Evolutionary conservation across 805 yeast species (phyloP).

Genomic region (Starmerella powellii): DNA sequence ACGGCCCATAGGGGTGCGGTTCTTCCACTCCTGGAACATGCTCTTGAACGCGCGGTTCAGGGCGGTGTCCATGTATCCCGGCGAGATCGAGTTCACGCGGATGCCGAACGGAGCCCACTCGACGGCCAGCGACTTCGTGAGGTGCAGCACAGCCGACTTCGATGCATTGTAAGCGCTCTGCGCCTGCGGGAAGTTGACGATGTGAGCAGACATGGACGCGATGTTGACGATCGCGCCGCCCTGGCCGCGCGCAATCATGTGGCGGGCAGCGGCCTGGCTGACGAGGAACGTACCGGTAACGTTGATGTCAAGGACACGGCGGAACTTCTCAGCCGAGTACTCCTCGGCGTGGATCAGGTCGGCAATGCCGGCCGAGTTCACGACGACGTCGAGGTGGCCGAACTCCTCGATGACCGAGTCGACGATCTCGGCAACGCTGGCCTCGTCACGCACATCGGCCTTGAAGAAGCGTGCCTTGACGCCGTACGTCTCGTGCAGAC

Average conservation of each 20-base stretch:
- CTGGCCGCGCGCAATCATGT: slow-evolving; percentile 45
- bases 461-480: slow-evolving; percentile 52
- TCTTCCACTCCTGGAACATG: slow-evolving; percentile 44
- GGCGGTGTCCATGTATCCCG: slow-evolving; percentile 62
- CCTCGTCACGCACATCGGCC: slow-evolving; percentile 48
- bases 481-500: slow-evolving; percentile 40
- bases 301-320: slow-evolving; percentile 52
- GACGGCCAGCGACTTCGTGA: slow-evolving; percentile 55
- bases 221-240: slow-evolving; percentile 51
- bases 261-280: slow-evolving; percentile 53
- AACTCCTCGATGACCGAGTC: slow-evolving; percentile 42
- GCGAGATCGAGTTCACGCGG: slow-evolving; percentile 55
- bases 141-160: slow-evolving; percentile 59
- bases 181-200: slow-evolving; percentile 63
- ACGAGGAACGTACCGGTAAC: slow-evolving; percentile 56
- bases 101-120: slow-evolving; percentile 62
- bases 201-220: slow-evolving; percentile 61
- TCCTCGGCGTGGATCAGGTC: slow-evolving; percentile 60
- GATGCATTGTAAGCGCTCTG: slow-evolving; percentile 61
- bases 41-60: slow-evolving; percentile 49
- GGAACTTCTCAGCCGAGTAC: slow-evolving; percentile 52
- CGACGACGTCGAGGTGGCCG: slow-evolving; percentile 43
- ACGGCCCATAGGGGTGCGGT: slow-evolving; percentile 54
- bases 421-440: slow-evolving; percentile 39
- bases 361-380: slow-evolving; percentile 57